Percentiles rank a stretch among this genome's conserved stretches.
Conservation (phyloP, 352 stramenopile genomes). For the Hyaloperonospora brassicae region DNA sequence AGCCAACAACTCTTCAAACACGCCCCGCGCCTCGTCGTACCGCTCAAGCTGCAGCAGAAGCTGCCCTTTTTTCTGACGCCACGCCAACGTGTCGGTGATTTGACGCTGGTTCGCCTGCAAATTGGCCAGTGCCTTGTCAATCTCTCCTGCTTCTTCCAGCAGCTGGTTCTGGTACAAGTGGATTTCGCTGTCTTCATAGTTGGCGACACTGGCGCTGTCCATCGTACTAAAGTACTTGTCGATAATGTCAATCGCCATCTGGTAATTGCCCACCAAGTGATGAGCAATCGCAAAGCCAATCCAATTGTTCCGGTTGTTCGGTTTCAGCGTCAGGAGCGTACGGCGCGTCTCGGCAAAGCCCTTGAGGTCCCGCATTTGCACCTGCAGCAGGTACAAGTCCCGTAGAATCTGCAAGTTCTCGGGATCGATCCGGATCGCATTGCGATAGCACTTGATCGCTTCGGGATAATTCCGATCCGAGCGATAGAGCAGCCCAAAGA, state of each 20-base stretch:
- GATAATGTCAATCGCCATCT: conserved; percentile 93
- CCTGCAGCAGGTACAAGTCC: conserved; percentile 94
- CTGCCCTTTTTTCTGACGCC: conserved; percentile 73
- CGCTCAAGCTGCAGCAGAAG: conserved; percentile 53
- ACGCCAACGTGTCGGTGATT: conserved; percentile 68
- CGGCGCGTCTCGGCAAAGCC: conserved; percentile 92
- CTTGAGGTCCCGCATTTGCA: conserved; percentile 86
- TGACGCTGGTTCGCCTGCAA: conserved; percentile 70
- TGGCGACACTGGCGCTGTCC: conserved; percentile 36
- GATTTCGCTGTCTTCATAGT: conserved; percentile 95
- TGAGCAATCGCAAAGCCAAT: conserved; percentile 94
- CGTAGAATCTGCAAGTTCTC: conserved; percentile 96
- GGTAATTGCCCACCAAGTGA: conserved; percentile 88
- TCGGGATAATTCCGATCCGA: conserved; percentile 95
- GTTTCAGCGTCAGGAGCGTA: conserved; percentile 90
- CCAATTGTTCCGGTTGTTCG: conserved; percentile 95
- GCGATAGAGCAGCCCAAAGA: conserved; percentile 95
- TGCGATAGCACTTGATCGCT: conserved; percentile 98
- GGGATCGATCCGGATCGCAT: conserved; percentile 93
- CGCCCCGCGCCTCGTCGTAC: conserved; percentile 51
- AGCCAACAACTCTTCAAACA: conserved; percentile 70
- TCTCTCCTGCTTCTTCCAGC: conserved; percentile 85
- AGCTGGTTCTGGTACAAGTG: conserved; percentile 94
- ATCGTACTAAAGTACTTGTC: conserved; percentile 93
- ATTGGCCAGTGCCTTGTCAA: conserved; percentile 78